Base-by-base conservation (phyloP, 257 asterid species). In the Solanum chilense region DNA sequence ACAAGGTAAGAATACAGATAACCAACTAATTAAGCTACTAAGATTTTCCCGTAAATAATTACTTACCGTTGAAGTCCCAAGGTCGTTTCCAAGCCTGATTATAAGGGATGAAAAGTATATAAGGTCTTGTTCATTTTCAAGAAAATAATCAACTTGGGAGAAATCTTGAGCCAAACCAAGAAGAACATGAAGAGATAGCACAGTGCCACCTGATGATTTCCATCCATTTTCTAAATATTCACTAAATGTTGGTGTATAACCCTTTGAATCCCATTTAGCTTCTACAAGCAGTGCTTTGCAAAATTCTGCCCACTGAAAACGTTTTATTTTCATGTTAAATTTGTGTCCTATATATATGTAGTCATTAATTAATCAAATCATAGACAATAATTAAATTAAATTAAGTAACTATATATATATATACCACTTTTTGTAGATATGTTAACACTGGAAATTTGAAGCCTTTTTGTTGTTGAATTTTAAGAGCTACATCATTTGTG, bases 61-160 rank as follows among this genome's bases (percentile, higher is more conserved):
- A 14, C 56, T 37, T 92, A 93, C 96, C 29, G 88, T 76, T 35
- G 95, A 91, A 86, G 96, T 94, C 18, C 92, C 95, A 69, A 71
- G 92, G 62, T 93, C 95, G 23, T 94, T 93, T 92, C 93, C 89
- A 27, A 94, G 93, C 5, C 98, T 93, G 21, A 93, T 86, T 39
- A 94, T 85, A 74, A 93, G 88, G 9, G 96, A 93, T 11, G 89
- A 81, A 2, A 88, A 74, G 78, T 84, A 87, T 60, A 93, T 90
- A 10, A 94, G 86, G 6, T 91, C 90, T 15, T 75, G 87, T n/a
- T 85, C 85, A 13, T 20, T 76, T 68, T 89, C 39, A 8, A 94
- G 87, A 77, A 88, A 83, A 23, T 86, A 83, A 1, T 74, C 52
- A 7, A 90, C 86, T 75, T 89, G 52, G 4, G 37, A 37, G 29